Evolutionary conservation across 306 rosid species (phyloP), one percentile per base, ranked within the genome.

Genomic region (Castanopsis chinensis): DNA sequence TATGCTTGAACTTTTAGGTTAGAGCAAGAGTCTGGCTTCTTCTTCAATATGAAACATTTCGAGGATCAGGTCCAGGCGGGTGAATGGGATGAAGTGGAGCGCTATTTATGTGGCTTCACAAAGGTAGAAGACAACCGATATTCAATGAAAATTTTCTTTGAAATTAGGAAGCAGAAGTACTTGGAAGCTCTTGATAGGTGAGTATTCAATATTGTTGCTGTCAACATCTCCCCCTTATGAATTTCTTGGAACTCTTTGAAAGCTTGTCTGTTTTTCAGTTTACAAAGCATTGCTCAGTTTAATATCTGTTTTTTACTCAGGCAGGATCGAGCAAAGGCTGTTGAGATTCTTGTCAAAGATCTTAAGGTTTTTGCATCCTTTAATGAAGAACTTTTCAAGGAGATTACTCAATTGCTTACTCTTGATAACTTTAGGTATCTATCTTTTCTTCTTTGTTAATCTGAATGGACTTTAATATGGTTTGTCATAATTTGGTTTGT

Each of bases 1-100:
- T 72, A 71, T 28, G 59, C 53, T 18, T 76, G 77, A 19, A 78
- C 68, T 27, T 74, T 53, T 51, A 85, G 88, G 81, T 80, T 85
- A 71, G 88, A 85, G 81, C 88, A 85, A 75, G 88, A 85, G 72
- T 85, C 85, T 64, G 85, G 88, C 9, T 81, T 85, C 74, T 85
- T 69, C 88, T 85, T 85, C 85, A 85, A 85, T 70, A 85, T 85
- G 88, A 85, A 85, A 61, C 85, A 85, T 76, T 85, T 85, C 5
- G 88, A 81, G 75, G 88, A 85, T 67, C 88, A 85, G 79, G 88
- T 85, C 69, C 88, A 78, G 83, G 88, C 88, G 14, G 88, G 88
- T 65, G 85, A 81, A 72, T 85, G 88, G 88, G 88, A 85, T 57
- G 88, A 85, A 78, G 88, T 85, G 8, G 88, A 85, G 83, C 88